Conservation (phyloP, 2,329 filamentous ascomycete genomes). For the Xylariaceae sp. region DNA sequence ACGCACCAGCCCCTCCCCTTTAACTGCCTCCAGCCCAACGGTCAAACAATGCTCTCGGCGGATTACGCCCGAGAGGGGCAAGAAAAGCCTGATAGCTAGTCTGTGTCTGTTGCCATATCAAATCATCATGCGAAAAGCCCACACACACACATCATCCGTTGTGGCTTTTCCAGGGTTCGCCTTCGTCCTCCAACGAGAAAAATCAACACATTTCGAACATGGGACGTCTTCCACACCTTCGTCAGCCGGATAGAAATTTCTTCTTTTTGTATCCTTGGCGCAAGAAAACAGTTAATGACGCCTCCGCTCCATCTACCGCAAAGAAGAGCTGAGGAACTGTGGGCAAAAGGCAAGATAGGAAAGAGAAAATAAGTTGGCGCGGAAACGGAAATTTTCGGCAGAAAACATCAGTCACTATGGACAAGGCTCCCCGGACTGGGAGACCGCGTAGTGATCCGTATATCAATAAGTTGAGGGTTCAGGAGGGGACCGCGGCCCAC, state of each 20-base stretch:
- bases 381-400: slow-evolving; percentile 22
- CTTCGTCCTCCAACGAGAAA: slow-evolving; percentile 5
- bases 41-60: too few relatives aligned
- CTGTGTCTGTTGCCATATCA: background rate
- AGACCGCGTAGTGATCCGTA: slow-evolving; percentile 21
- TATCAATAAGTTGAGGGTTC: slow-evolving; percentile 12
- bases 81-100: too few relatives aligned
- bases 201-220: slow-evolving; percentile 8
- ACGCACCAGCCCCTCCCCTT: too few relatives aligned
- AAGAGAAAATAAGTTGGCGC: slow-evolving; percentile 26
- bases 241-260: slow-evolving; percentile 11
- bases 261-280: slow-evolving; percentile 27
- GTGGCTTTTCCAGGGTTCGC: slow-evolving; percentile 9
- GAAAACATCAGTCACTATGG: slow-evolving; percentile 27
- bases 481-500: slow-evolving; percentile 20
- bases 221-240: slow-evolving; percentile 7
- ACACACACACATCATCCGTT: background rate
- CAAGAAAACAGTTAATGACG: slow-evolving; percentile 18
- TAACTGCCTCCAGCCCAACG: too few relatives aligned
- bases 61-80: too few relatives aligned
- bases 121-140: slow-evolving; percentile 17
- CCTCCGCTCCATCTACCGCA: slow-evolving; percentile 33
- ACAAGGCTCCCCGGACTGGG: slow-evolving; percentile 23
- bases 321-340: slow-evolving; percentile 25
- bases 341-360: slow-evolving; percentile 23